Evolutionary conservation across 129 eudicot species (phyloP).

Genomic region (Chrysanthemum lavandulifolium): DNA sequence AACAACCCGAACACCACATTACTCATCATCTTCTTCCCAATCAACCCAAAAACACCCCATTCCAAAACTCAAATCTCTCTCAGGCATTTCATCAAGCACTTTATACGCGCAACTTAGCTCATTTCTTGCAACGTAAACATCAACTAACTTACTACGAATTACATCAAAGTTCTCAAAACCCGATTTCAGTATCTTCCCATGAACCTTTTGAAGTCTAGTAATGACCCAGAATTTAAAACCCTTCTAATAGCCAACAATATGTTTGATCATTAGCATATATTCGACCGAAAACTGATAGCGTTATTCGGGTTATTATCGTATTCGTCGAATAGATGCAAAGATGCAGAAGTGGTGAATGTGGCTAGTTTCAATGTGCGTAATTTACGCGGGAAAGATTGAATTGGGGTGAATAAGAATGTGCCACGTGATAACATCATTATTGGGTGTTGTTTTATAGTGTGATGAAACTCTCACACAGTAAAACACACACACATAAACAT

Average conservation of each 20-base stretch:
- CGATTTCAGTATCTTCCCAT: slow-evolving; percentile 54
- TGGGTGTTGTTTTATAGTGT: background rate
- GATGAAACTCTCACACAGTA: too few relatives aligned
- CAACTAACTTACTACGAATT: slow-evolving; percentile 44
- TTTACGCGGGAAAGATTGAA: slow-evolving; percentile 43
- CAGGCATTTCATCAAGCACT: slow-evolving; percentile 51
- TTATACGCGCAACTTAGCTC: slow-evolving; percentile 46
- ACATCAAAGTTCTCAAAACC: slow-evolving; percentile 46
- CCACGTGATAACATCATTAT: slow-evolving; percentile 27
- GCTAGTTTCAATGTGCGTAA: slow-evolving; percentile 23
- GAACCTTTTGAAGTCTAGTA: slow-evolving; percentile 51
- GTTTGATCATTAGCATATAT: slow-evolving; percentile 47
- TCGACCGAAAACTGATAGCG: slow-evolving; percentile 15
- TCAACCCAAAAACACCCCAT: slow-evolving; percentile 42
- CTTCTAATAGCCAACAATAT: slow-evolving; percentile 53
- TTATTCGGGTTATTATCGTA: slow-evolving; percentile 26
- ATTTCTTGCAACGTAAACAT: slow-evolving; percentile 40
- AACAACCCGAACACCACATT: slow-evolving; percentile 37
- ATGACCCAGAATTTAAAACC: slow-evolving; percentile 47
- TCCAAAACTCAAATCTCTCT: slow-evolving; percentile 54
- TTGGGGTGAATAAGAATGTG: slow-evolving; percentile 31
- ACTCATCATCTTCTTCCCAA: slow-evolving; percentile 31
- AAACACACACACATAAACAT: too few relatives aligned
- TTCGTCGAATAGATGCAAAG: slow-evolving; percentile 34
- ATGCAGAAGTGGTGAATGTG: slow-evolving; percentile 33